Percentiles rank a stretch among this genome's conserved stretches.
phyloP scores from a whole-genome alignment of 2,329 filamentous ascomycete species.

The Xylaria hypoxylon region DNA sequence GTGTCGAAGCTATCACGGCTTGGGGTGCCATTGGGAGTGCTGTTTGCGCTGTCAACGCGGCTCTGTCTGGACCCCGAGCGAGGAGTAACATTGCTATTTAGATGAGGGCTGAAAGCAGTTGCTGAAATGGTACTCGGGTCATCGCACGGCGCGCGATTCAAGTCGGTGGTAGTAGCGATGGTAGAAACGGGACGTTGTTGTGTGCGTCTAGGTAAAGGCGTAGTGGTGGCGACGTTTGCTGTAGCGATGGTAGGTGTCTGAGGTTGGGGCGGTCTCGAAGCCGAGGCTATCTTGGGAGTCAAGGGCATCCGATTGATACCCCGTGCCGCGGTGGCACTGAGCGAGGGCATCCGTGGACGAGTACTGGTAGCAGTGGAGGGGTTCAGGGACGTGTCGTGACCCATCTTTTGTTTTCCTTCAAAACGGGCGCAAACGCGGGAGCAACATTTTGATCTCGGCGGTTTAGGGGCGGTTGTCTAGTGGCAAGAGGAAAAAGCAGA shows the following conservation, averaged over 20 bases:
- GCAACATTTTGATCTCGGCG: slow-evolving; percentile 56
- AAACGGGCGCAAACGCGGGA: slow-evolving; percentile 46
- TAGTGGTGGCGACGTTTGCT: slow-evolving; percentile 28
- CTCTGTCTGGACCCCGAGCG: slow-evolving; percentile 79
- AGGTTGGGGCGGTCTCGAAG: slow-evolving; percentile 36
- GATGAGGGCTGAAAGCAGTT: slow-evolving; percentile 64
- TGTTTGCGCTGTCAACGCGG: slow-evolving; percentile 75
- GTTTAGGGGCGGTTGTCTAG: slow-evolving; percentile 39
- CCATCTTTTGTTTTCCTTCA: slow-evolving; percentile 53
- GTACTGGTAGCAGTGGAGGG: slow-evolving; percentile 60
- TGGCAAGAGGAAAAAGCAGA: background rate
- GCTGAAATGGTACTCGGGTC: slow-evolving; percentile 55
- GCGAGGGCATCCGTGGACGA: slow-evolving; percentile 74
- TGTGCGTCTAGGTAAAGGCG: slow-evolving; percentile 55
- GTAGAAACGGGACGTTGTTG: slow-evolving; percentile 43
- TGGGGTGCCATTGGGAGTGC: slow-evolving; percentile 74
- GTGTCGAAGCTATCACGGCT: slow-evolving; percentile 58
- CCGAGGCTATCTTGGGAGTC: slow-evolving; percentile 66
- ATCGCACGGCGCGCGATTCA: slow-evolving; percentile 54
- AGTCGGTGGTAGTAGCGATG: slow-evolving; percentile 45
- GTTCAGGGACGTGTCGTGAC: slow-evolving; percentile 59
- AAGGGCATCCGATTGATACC: slow-evolving; percentile 61
- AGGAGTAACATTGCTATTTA: slow-evolving; percentile 79
- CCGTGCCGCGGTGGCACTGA: slow-evolving; percentile 72
- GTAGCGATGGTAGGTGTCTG: slow-evolving; percentile 42